Evolutionary conservation across 345 rosid genomes (phyloP).

Genomic region (Eucalyptus camaldulensis): DNA sequence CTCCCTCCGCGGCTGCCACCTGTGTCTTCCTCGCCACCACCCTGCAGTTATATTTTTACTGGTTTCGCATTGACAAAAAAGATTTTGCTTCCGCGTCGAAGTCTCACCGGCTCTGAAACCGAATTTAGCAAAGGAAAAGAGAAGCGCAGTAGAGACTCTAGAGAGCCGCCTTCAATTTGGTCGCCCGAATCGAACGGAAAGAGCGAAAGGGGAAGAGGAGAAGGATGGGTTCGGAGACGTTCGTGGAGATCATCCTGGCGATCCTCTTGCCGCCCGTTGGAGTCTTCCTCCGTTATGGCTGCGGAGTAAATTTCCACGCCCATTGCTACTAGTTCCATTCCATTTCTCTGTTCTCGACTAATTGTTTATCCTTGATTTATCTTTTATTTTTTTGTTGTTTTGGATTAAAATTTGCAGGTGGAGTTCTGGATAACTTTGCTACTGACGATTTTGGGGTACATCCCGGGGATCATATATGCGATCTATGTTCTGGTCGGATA

Average conservation of each 20-base stretch:
- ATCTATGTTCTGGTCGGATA: slow-evolving; percentile 70
- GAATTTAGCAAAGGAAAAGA: rapidly evolving
- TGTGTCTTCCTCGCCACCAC: background rate
- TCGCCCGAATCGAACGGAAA: background rate
- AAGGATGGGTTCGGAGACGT: slow-evolving; percentile 68
- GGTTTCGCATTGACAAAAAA: background rate
- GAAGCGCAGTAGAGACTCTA: background rate
- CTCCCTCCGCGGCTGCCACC: background rate
- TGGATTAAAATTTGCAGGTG: slow-evolving; percentile 24
- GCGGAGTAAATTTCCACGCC: slow-evolving; percentile 36
- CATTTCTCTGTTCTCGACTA: background rate
- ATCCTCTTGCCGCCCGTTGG: slow-evolving; percentile 90
- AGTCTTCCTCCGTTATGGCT: slow-evolving; percentile 87
- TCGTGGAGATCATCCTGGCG: slow-evolving; percentile 71
- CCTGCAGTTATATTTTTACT: background rate
- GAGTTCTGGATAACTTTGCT: slow-evolving; percentile 85
- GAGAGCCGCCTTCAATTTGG: background rate
- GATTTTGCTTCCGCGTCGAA: background rate
- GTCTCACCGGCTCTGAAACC: background rate
- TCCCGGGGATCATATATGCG: slow-evolving; percentile 88
- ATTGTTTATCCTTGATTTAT: background rate
- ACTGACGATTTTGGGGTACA: slow-evolving; percentile 65
- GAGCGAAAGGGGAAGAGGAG: background rate
- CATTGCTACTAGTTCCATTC: background rate
- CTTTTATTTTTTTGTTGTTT: background rate